These are phyloP conservation scores for Liriodendron chinense DNA, from an alignment of 164 flowering plant species.

Conservation along the genomic window DNA sequence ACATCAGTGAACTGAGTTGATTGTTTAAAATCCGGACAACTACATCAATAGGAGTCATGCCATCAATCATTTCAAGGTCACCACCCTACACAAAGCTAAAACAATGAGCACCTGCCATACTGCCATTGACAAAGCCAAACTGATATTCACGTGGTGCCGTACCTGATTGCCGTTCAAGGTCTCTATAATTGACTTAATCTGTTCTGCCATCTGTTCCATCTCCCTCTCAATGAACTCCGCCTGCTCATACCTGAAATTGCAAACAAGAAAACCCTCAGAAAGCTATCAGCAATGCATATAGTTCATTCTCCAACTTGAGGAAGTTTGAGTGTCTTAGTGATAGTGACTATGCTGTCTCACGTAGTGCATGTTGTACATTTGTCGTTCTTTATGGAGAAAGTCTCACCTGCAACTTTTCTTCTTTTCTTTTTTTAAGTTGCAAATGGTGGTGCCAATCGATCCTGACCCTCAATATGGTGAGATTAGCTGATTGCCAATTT, in stretches of 20 bases:
- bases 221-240: constrained; percentile 88
- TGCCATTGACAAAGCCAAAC: neutral
- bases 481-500: too few relatives aligned
- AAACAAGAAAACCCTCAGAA: constrained; percentile 2
- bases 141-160: neutral
- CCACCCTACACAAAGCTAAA: constrained; percentile 54
- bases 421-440: too few relatives aligned
- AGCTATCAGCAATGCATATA: neutral
- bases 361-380: too few relatives aligned
- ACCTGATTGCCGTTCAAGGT: constrained; percentile 81
- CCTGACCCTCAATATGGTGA: too few relatives aligned
- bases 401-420: too few relatives aligned
- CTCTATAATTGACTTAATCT: constrained; percentile 84
- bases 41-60: constrained; percentile 77
- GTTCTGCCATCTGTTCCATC: constrained; percentile 88
- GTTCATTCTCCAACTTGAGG: too few relatives aligned
- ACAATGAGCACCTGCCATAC: constrained; percentile 1
- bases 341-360: too few relatives aligned
- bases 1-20: constrained; percentile 90
- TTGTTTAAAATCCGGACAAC: constrained; percentile 85
- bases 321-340: too few relatives aligned
- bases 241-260: constrained; percentile 82
- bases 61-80: constrained; percentile 69
- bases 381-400: too few relatives aligned
- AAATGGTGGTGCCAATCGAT: too few relatives aligned